These are phyloP conservation scores for Monosporascus sp. DNA, from an alignment of 2,329 filamentous ascomycete genomes.

Conservation along the genomic window DNA sequence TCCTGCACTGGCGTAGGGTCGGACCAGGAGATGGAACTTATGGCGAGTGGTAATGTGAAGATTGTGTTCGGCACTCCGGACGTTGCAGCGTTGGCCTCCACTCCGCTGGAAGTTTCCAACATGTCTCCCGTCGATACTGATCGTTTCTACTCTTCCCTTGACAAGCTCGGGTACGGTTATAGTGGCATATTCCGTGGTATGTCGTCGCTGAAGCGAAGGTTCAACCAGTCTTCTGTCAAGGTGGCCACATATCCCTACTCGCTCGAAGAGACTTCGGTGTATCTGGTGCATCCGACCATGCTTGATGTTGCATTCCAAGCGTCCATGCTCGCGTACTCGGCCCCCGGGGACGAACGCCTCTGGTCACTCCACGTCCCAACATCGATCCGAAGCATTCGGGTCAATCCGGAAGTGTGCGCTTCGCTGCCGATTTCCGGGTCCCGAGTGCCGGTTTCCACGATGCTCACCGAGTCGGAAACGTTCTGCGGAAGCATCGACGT, in stretches of 20 bases:
- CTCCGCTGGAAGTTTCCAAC: slow-evolving; percentile 7
- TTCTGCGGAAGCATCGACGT: slow-evolving; percentile 7
- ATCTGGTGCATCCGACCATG: slow-evolving; percentile 27
- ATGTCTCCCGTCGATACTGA: slow-evolving; percentile 14
- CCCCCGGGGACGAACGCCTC: slow-evolving; percentile 27
- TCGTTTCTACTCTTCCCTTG: slow-evolving; percentile 9
- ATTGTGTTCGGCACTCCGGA: background rate
- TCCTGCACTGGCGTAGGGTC: too few species aligned
- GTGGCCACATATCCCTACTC: background rate
- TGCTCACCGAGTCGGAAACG: background rate
- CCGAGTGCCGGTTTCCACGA: background rate
- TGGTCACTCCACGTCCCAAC: slow-evolving; percentile 27
- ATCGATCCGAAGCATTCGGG: slow-evolving; percentile 11
- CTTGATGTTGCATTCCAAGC: slow-evolving; percentile 32
- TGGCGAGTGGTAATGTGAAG: too few species aligned
- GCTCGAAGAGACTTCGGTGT: background rate
- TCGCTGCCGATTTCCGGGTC: background rate
- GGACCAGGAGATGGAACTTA: too few species aligned
- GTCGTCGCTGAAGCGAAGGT: slow-evolving; percentile 4
- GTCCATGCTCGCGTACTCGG: slow-evolving; percentile 25
- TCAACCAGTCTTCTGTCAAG: slow-evolving; percentile 2
- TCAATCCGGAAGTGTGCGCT: slow-evolving; percentile 1
- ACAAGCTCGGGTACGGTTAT: slow-evolving; percentile 11
- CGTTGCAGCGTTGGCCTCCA: slow-evolving; percentile 8
- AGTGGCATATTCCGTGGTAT: slow-evolving; percentile 7